phyloP scores from a whole-genome alignment of 139 green algal species.

The Klebsormidium nitens region DNA sequence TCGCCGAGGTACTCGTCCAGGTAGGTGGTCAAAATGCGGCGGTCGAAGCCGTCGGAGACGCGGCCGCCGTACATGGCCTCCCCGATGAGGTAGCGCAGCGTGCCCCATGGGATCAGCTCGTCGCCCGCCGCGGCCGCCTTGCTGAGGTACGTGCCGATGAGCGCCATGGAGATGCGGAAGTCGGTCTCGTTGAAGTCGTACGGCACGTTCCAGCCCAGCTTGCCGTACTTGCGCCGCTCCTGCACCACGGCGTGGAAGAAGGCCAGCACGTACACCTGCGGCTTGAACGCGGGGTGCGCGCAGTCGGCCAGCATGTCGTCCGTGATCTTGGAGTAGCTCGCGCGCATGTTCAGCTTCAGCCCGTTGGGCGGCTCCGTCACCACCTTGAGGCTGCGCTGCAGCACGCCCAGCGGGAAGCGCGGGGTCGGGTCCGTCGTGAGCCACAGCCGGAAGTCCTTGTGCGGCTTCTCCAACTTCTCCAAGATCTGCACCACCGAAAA shows the following conservation, averaged over 20 bases:
- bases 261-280: slow-evolving; percentile 76
- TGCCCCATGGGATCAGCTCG: slow-evolving; percentile 70
- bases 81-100: slow-evolving; percentile 83
- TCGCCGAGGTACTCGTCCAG: slow-evolving; percentile 87
- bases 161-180: slow-evolving; percentile 76
- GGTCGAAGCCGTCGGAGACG: slow-evolving; percentile 75
- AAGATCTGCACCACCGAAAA: too few species aligned
- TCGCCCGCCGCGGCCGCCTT: slow-evolving; percentile 23
- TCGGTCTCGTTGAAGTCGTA: slow-evolving; percentile 95
- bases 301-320: slow-evolving; percentile 69
- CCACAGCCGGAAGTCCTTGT: slow-evolving; percentile 81
- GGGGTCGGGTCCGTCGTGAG: slow-evolving; percentile 76
- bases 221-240: slow-evolving; percentile 86
- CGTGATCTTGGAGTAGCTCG: slow-evolving; percentile 77
- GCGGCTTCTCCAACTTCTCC: slow-evolving; percentile 59
- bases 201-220: slow-evolving; percentile 85
- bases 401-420: slow-evolving; percentile 68
- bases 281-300: slow-evolving; percentile 68
- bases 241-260: slow-evolving; percentile 88
- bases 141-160: slow-evolving; percentile 68
- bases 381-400: slow-evolving; percentile 71
- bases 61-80: slow-evolving; percentile 74
- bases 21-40: slow-evolving; percentile 78
- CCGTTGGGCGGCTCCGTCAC: slow-evolving; percentile 87
- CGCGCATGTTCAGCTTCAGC: slow-evolving; percentile 84